Evolutionary conservation across 495 filamentous ascomycete genomes (phyloP).

Genomic region (Glarea lozoyensis): DNA sequence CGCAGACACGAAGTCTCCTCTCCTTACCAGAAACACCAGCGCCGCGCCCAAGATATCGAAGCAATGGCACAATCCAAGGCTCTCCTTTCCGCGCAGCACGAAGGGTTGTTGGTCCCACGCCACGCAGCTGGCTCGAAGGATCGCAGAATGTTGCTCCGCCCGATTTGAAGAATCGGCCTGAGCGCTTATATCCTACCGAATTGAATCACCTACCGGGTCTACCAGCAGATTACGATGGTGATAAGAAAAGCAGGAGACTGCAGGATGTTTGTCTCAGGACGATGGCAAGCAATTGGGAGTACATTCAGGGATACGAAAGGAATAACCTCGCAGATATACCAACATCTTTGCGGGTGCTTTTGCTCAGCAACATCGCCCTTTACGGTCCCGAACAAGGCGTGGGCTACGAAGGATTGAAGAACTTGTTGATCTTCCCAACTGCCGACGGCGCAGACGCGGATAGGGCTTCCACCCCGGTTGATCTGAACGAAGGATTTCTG

Average conservation of each 20-base stretch:
- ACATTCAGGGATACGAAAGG: slow-evolving; percentile 56
- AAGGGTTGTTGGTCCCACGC: not conserved
- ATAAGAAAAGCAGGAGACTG: slow-evolving; percentile 37
- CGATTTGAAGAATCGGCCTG: slow-evolving; percentile 14
- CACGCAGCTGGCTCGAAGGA: slow-evolving; percentile 44
- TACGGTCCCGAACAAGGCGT: slow-evolving; percentile 40
- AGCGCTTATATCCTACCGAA: slow-evolving; percentile 9
- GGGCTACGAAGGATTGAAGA: slow-evolving; percentile 29
- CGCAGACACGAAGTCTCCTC: slow-evolving; percentile 48
- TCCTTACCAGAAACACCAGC: slow-evolving; percentile 53
- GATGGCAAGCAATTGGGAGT: slow-evolving; percentile 62
- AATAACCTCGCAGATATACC: slow-evolving; percentile 58
- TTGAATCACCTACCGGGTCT: slow-evolving; percentile 36
- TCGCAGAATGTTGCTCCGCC: slow-evolving; percentile 20
- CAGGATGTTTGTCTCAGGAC: slow-evolving; percentile 44
- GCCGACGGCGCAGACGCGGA: slow-evolving; percentile 7
- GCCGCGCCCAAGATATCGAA: slow-evolving; percentile 14
- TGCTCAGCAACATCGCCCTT: slow-evolving; percentile 56
- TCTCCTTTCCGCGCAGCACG: not conserved
- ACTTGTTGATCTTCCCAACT: slow-evolving; percentile 3
- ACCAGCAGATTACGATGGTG: slow-evolving; percentile 23
- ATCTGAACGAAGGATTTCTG: slow-evolving; percentile 40
- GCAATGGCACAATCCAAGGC: not conserved
- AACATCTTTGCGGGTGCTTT: slow-evolving; percentile 44
- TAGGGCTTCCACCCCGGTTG: slow-evolving; percentile 20